Percentiles rank a stretch among this genome's conserved stretches.
phyloP scores from a whole-genome alignment of 2,329 filamentous ascomycete genomes.

The Apiospora hydei region DNA sequence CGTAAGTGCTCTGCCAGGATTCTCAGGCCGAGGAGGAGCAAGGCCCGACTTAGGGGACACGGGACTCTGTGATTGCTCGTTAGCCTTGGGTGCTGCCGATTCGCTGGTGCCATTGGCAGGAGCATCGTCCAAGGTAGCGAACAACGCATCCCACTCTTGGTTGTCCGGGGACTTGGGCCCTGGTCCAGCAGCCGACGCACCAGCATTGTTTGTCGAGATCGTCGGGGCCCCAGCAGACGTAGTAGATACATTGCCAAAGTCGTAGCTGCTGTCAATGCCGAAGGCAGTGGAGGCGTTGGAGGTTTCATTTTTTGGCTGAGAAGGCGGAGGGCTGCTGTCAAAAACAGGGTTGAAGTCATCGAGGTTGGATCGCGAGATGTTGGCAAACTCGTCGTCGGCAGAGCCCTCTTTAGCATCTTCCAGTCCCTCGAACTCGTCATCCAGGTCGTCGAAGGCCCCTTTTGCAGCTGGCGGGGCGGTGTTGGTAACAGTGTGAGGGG shows the following conservation, averaged over 20 bases:
- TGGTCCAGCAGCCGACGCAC: slow-evolving; percentile 45
- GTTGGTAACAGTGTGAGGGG: slow-evolving; percentile 45
- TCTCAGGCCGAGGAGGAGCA: slow-evolving; percentile 37
- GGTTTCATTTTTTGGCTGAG: slow-evolving; percentile 61
- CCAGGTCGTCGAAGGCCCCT: slow-evolving; percentile 75
- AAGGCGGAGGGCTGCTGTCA: slow-evolving; percentile 70
- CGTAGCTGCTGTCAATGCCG: slow-evolving; percentile 64
- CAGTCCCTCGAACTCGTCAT: slow-evolving; percentile 82
- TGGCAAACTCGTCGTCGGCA: slow-evolving; percentile 81
- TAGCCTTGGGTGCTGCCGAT: slow-evolving; percentile 28
- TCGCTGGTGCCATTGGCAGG: slow-evolving; percentile 31
- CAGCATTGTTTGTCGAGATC: slow-evolving; percentile 39
- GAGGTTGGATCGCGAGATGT: slow-evolving; percentile 72
- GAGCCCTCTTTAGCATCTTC: slow-evolving; percentile 84
- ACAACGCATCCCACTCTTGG: slow-evolving; percentile 96
- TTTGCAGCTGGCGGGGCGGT: slow-evolving; percentile 49
- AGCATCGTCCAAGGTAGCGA: slow-evolving; percentile 76
- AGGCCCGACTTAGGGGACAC: slow-evolving; percentile 34
- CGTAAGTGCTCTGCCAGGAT: slow-evolving; percentile 70
- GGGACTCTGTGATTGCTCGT: slow-evolving; percentile 36
- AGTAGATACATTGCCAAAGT: slow-evolving; percentile 59
- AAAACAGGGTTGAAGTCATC: slow-evolving; percentile 86
- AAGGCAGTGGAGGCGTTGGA: slow-evolving; percentile 55
- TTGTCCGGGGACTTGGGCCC: slow-evolving; percentile 53
- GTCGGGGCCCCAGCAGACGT: slow-evolving; percentile 41